Conservation (phyloP, 2,329 filamentous ascomycete genomes). For the Berkeleyomyces rouxiae region DNA sequence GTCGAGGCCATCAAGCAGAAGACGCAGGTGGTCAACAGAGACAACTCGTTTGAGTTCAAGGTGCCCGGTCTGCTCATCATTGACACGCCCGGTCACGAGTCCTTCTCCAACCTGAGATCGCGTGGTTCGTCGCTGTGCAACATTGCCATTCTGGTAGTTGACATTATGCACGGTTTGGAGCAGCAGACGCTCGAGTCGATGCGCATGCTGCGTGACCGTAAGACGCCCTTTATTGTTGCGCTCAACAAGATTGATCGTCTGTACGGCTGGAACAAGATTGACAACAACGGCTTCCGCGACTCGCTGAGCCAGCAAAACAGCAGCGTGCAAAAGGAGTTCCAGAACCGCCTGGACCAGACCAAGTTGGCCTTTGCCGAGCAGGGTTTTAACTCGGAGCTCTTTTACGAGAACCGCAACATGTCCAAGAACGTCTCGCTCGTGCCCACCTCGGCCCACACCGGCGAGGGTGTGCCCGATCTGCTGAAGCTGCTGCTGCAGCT, state of each 20-base stretch:
- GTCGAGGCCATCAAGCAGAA: slow-evolving; percentile 85
- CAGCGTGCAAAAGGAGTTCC: slow-evolving; percentile 86
- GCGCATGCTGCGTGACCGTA: slow-evolving; percentile 77
- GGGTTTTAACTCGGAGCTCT: slow-evolving; percentile 93
- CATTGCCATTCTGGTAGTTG: slow-evolving; percentile 95
- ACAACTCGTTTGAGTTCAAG: slow-evolving; percentile 87
- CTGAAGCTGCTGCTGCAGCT: slow-evolving; percentile 83
- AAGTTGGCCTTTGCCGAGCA: slow-evolving; percentile 92
- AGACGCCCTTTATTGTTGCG: slow-evolving; percentile 95
- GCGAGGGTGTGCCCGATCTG: slow-evolving; percentile 97
- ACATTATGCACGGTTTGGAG: slow-evolving; percentile 99
- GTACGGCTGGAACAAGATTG: slow-evolving; percentile 96
- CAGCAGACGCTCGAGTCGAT: slow-evolving; percentile 96
- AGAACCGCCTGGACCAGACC: slow-evolving; percentile 73
- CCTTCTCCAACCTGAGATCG: slow-evolving; percentile 94
- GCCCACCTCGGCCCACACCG: slow-evolving; percentile 94
- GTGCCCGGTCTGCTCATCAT: slow-evolving; percentile 92
- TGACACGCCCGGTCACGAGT: slow-evolving; percentile 98
- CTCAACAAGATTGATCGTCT: slow-evolving; percentile 99
- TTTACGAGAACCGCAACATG: slow-evolving; percentile 97
- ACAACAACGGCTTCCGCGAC: slow-evolving; percentile 96
- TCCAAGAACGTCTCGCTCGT: slow-evolving; percentile 86
- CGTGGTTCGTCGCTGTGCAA: slow-evolving; percentile 97
- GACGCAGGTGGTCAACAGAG: slow-evolving; percentile 81
- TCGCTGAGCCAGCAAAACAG: slow-evolving; percentile 80